Evolutionary conservation across 495 filamentous ascomycete species (phyloP), one percentile per base, ranked within the genome.

Genomic region (Tuber umbilicatum): DNA sequence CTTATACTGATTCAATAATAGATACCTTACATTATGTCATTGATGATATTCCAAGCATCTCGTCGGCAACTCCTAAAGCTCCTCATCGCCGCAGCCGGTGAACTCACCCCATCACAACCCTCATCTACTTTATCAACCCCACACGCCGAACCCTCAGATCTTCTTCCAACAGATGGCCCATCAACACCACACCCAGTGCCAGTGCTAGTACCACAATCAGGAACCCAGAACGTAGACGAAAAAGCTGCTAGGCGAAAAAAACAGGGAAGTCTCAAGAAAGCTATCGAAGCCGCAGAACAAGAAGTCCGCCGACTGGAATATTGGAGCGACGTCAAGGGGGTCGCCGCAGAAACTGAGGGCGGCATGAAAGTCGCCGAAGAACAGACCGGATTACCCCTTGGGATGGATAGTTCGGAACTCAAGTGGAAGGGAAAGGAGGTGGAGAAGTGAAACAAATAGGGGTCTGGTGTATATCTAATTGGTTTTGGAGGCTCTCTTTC

Each of bases 1-100:
- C 3, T 35, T 64, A 16, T 60, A 64, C 55, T 64, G 55, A 64
- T 35, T 35, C 5, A 42, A 42, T 42, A 31, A 75, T 43, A 86
- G 85, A 94, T 98, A 84, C 91, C 91, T 38, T 88, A 91, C 35
- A 92, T 98, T 78, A 94, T 97, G 91, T 82, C 87, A 2, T 84
- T 90, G 75, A 93, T 98, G 83, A 86, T 98, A 64, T 98, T 97
- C 83, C 94, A 98, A 83, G 88, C 90, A 31, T 97, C 94, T 0
- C 89, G 94, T 43, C 88, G 92, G 78, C 89, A 92, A 71, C 87
- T 98, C 5, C 84, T 97, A 16, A 84, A 87, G 1, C 85, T 87
- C 69, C 84, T 99, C n/a, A 87, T 89, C 68, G 81, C 69, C 6
- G 76, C 75, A 31, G 50, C 71, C 6, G 75, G 69, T 50, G 39